These are phyloP conservation scores for Luvunga scandens DNA, from an alignment of 345 rosid genomes.

Conservation along the genomic window DNA sequence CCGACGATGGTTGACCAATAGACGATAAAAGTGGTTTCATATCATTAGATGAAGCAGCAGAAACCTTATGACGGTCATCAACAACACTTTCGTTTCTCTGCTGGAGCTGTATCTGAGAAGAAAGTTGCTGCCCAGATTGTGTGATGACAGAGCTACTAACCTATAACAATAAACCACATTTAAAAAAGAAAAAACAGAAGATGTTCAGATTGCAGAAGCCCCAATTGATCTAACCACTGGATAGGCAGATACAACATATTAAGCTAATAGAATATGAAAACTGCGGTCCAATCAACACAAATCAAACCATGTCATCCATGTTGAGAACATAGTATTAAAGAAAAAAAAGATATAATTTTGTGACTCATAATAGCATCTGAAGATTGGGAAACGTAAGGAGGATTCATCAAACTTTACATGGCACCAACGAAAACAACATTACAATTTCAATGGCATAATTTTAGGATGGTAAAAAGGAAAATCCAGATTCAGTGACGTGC, in stretches of 20 bases:
- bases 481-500: background rate
- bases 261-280: background rate
- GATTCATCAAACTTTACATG: background rate
- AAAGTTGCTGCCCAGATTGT: conserved; percentile 46
- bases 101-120: conserved; percentile 53
- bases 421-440: background rate
- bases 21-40: conserved; percentile 42
- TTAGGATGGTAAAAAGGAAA: background rate
- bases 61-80: conserved; percentile 58
- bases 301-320: background rate
- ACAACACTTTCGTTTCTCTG: conserved; percentile 51
- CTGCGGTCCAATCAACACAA: background rate
- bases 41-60: conserved; percentile 37
- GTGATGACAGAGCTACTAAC: conserved; percentile 34
- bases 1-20: conserved; percentile 39
- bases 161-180: conserved; percentile 35
- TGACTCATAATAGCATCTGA: background rate
- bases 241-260: background rate
- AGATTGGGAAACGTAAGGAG: background rate
- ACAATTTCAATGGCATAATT: background rate
- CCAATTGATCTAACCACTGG: background rate
- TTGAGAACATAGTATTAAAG: background rate
- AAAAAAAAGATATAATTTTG: background rate
- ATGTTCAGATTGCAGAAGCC: background rate
- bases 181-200: conserved; percentile 13